Conservation (phyloP, 495 filamentous ascomycete genomes). For the Sporormia fimetaria region DNA sequence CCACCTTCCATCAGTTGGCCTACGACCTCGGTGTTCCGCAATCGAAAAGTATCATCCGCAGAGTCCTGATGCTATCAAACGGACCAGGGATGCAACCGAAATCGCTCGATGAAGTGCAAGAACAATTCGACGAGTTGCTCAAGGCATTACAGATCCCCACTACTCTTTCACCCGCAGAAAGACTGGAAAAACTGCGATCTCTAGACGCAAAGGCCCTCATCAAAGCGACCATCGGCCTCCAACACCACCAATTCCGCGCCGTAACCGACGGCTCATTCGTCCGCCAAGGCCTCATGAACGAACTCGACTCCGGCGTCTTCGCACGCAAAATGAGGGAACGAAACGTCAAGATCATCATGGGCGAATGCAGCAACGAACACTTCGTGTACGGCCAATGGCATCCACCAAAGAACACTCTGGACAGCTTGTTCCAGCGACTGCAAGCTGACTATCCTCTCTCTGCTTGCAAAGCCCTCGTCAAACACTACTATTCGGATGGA, state of each 20-base stretch:
- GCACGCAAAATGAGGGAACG: slow-evolving; percentile 34
- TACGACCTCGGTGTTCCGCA: slow-evolving; percentile 42
- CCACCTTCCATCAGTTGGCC: slow-evolving; percentile 44
- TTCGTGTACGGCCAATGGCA: slow-evolving; percentile 40
- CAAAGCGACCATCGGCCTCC: slow-evolving; percentile 32
- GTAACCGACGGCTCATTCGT: slow-evolving; percentile 42
- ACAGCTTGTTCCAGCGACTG: slow-evolving; percentile 36
- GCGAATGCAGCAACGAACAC: slow-evolving; percentile 46
- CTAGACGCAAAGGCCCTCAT: slow-evolving; percentile 34
- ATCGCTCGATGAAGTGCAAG: slow-evolving; percentile 37
- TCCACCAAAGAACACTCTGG: slow-evolving; percentile 29
- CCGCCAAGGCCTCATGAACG: slow-evolving; percentile 34
- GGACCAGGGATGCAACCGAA: slow-evolving; percentile 46
- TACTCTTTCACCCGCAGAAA: slow-evolving; percentile 33
- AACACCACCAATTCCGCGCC: slow-evolving; percentile 44
- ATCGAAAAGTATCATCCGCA: slow-evolving; percentile 34
- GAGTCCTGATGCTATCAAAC: slow-evolving; percentile 46
- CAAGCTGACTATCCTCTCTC: slow-evolving; percentile 42
- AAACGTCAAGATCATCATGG: slow-evolving; percentile 41
- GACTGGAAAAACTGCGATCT: slow-evolving; percentile 38
- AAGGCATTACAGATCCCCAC: slow-evolving; percentile 37
- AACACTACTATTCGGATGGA: slow-evolving; percentile 37
- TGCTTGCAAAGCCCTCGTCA: slow-evolving; percentile 36
- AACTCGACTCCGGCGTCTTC: slow-evolving; percentile 41
- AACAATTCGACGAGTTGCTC: slow-evolving; percentile 47